Evolutionary conservation across 1,139 yeast genomes (phyloP).

Genomic region (Candida labiduridarum): DNA sequence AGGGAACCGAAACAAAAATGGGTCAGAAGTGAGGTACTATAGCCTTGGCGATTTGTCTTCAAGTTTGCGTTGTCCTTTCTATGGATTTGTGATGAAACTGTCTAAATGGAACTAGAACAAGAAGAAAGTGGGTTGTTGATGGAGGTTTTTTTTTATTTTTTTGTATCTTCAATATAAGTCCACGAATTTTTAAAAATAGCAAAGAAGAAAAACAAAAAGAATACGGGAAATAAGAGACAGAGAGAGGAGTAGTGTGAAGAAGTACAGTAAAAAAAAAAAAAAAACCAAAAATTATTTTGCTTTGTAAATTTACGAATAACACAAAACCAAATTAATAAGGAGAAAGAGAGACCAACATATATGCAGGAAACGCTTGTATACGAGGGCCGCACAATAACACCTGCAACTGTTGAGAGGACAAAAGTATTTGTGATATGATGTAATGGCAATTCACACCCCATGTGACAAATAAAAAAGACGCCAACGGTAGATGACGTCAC

Average conservation of each 20-base stretch:
- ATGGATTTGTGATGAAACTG: neutral
- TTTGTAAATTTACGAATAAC: slow-evolving; percentile 4
- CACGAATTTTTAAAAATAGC: neutral
- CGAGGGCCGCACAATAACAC: neutral
- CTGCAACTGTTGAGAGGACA: neutral
- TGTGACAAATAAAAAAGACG: neutral
- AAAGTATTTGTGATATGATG: neutral
- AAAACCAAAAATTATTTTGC: neutral
- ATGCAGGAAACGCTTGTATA: slow-evolving; percentile 3
- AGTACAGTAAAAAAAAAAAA: neutral
- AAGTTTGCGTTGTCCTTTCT: neutral
- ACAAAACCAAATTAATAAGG: neutral
- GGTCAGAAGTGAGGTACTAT: neutral
- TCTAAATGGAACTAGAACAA: neutral
- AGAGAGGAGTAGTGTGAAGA: neutral
- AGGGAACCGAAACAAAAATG: neutral
- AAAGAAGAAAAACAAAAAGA: neutral
- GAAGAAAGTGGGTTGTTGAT: slow-evolving; percentile 1
- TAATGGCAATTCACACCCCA: neutral
- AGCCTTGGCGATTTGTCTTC: neutral
- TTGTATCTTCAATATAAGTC: neutral
- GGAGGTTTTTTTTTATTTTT: neutral
- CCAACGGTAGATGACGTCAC: neutral
- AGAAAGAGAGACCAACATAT: neutral
- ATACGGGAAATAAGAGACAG: neutral